phyloP scores from a whole-genome alignment of 108 stramenopile genomes.

The Parmales sp. region DNA sequence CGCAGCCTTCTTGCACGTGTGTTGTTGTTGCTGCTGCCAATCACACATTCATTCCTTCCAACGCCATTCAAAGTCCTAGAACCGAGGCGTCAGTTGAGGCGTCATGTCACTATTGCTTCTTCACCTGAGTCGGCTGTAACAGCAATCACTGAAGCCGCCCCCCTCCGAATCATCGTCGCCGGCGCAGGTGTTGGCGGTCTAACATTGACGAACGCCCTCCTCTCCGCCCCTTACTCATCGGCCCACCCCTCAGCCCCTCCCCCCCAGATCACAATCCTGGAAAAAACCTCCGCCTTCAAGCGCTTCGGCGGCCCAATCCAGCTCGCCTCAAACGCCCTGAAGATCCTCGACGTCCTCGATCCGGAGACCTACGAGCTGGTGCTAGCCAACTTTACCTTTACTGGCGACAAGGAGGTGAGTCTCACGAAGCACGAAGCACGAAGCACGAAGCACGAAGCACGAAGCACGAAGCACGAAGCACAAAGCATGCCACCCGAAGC shows the following conservation, averaged over 20 bases:
- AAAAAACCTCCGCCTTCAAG: constrained; percentile 51
- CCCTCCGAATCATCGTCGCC: constrained; percentile 45
- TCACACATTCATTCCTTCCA: too few species aligned
- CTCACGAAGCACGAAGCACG: too few species aligned
- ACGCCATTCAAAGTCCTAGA: too few species aligned
- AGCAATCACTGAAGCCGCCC: constrained; percentile 15
- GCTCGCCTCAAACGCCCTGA: constrained; percentile 56
- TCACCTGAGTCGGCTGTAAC: too few species aligned
- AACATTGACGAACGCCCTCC: constrained; percentile 40
- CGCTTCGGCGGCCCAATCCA: constrained; percentile 70
- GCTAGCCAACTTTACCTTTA: constrained; percentile 47
- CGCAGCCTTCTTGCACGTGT: too few species aligned
- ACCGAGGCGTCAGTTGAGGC: too few species aligned
- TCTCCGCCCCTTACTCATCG: constrained; percentile 34
- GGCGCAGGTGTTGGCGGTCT: constrained; percentile 60
- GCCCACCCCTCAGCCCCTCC: constrained; percentile 35
- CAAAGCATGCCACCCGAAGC: too few species aligned
- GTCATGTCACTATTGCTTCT: too few species aligned
- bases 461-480: too few species aligned
- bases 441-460: too few species aligned
- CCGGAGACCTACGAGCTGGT: constrained; percentile 35
- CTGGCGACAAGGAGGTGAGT: constrained; percentile 52
- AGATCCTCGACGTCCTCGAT: constrained; percentile 44
- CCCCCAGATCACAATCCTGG: constrained; percentile 33
- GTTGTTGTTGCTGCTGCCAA: too few species aligned